A percentile compares a stretch with the other conserved stretches of the same genome.
Evolutionary conservation across 139 green algal genomes (phyloP).

Genomic region (Micromonas pusilla): DNA sequence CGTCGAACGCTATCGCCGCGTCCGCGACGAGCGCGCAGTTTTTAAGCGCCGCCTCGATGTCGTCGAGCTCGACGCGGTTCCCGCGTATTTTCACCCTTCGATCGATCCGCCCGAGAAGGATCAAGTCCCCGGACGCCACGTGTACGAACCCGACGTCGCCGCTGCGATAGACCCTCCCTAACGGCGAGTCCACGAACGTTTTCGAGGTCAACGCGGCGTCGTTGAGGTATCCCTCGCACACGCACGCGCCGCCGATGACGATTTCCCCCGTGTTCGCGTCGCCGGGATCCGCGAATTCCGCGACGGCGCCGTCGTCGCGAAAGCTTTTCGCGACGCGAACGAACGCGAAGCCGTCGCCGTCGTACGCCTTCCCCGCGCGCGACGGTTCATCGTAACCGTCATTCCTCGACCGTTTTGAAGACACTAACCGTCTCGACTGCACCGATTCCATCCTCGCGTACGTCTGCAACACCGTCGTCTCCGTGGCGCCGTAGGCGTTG

Average conservation of each 20-base stretch:
- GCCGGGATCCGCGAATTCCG: not conserved
- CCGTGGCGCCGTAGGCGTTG: slow-evolving; percentile 28
- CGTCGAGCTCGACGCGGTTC: slow-evolving; percentile 8
- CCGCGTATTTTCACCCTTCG: slow-evolving; percentile 25
- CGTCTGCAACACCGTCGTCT: slow-evolving; percentile 25
- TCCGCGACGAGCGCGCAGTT: not conserved
- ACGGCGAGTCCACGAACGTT: not conserved
- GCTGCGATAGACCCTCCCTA: not conserved
- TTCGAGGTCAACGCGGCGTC: not conserved
- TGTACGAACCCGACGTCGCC: slow-evolving; percentile 1
- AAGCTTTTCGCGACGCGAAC: no score
- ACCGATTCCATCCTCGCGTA: not conserved
- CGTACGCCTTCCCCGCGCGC: not conserved
- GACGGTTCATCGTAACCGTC: not conserved
- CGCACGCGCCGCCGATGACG: slow-evolving; percentile 3
- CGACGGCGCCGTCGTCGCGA: no score
- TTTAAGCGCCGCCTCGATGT: slow-evolving; percentile 1
- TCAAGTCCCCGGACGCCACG: not conserved
- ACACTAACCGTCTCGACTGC: not conserved
- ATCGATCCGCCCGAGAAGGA: not conserved
- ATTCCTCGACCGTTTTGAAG: not conserved
- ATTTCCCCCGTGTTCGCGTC: not conserved
- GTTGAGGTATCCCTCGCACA: not conserved
- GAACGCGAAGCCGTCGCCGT: not conserved
- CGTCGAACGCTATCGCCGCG: not conserved